Evolutionary conservation across 805 yeast genomes (phyloP), one percentile per base, ranked within the genome.

Genomic region (Torulaspora delbrueckii): DNA sequence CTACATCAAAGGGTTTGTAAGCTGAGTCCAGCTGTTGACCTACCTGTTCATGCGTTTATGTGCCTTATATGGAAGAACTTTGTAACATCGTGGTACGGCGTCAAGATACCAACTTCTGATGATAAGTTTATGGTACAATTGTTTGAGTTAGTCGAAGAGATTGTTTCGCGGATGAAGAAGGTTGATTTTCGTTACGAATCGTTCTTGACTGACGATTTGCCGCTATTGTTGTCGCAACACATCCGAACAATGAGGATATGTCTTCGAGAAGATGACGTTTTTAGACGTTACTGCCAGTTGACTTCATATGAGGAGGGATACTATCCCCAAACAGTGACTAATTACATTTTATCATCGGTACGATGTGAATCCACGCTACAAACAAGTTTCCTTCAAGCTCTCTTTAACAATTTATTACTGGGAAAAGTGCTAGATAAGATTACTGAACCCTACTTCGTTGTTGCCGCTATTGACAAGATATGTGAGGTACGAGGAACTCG

Each of bases 61-160:
- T 55, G 60, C 7, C 49, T 64, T 28, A 41, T 63, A 8, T 40
- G 59, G 18, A 50, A 58, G 39, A 63, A 59, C 40, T 63, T 57
- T 42, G 42, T 64, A 7, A 42, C 40, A 5, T 41, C 58, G 10
- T 64, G 68, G 68, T 62, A 62, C 45, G 67, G 67, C 10, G 27
- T 46, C n/a, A 64, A 60, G 43, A 56, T 64, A 4, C 58, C 61
- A 7, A 54, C 65, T 1, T 16, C 48, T 5, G 60, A 60, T 39
- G 54, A 51, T 14, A 55, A 58, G 31, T 54, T 64, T 16, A 28
- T 54, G 13, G 46, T 28, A 1, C 44, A 47, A 22, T 6, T 61
- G 8, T 59, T 54, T 23, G 42, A 55, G 22, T 12, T 54, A 5
- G 26, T 58, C 10, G 48, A 60, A 14, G 38, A 36, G 7, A 19